Evolutionary conservation across 306 rosid species (phyloP).

Genomic region (peach (Prunus persica)): DNA sequence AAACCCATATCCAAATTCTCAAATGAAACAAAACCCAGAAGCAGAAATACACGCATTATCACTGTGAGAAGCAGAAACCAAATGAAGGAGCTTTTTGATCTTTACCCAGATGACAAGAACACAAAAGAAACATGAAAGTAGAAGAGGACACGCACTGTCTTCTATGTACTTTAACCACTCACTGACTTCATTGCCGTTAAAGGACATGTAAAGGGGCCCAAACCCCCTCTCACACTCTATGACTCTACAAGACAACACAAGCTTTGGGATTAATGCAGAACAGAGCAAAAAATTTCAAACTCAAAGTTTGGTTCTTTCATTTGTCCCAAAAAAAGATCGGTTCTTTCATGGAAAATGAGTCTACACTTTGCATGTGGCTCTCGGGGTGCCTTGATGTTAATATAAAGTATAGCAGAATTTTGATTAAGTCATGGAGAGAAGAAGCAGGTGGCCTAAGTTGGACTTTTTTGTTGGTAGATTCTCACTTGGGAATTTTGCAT

Average conservation of each 20-base stretch:
- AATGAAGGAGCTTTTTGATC: conserved; percentile 32
- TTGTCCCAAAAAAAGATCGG: too few species aligned
- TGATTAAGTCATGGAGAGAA: conserved; percentile 10
- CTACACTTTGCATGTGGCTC: conserved; percentile 25
- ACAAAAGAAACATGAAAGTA: conserved; percentile 21
- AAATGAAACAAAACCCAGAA: conserved; percentile 25
- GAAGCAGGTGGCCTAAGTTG: conserved; percentile 39
- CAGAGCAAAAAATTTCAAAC: conserved; percentile 4
- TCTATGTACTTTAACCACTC: conserved; percentile 42
- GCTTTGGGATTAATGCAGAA: conserved; percentile 21
- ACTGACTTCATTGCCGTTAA: conserved; percentile 14
- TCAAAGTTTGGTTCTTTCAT: background rate
- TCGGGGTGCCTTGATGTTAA: conserved; percentile 6
- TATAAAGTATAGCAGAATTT: background rate
- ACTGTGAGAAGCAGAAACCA: conserved; percentile 38
- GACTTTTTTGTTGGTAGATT: conserved; percentile 34
- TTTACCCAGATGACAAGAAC: conserved; percentile 12
- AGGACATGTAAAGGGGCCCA: conserved; percentile 27
- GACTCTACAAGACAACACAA: conserved; percentile 2
- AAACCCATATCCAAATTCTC: conserved; percentile 31
- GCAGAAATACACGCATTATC: conserved; percentile 36
- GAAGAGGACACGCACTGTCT: conserved; percentile 50
- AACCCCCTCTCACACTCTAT: background rate
- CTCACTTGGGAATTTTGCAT: background rate
- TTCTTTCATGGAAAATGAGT: conserved; percentile 18